phyloP scores from a whole-genome alignment of 1,284 basidiomycete genomes.

The Fomes fomentarius region DNA sequence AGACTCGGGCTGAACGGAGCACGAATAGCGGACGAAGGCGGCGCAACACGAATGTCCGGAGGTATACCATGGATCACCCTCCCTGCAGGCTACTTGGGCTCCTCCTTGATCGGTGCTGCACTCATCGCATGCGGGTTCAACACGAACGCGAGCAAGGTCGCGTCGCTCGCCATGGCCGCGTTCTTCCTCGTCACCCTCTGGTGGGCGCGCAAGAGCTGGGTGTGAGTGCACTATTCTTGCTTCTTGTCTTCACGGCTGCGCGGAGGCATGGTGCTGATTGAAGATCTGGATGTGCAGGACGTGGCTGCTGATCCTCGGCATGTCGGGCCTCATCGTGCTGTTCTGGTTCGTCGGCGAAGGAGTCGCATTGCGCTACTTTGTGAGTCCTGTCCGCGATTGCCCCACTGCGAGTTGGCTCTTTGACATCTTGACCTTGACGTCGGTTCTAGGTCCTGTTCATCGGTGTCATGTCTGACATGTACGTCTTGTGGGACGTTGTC shows the following conservation, averaged over 20 bases:
- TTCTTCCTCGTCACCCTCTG: constrained; percentile 94
- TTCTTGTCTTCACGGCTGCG: neutral
- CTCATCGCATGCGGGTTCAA: constrained; percentile 94
- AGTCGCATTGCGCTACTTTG: constrained; percentile 73
- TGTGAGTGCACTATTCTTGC: constrained; percentile 51
- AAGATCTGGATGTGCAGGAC: constrained; percentile 46
- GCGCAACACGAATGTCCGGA: constrained; percentile 91
- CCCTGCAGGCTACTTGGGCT: constrained; percentile 93
- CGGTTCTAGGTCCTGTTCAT: constrained; percentile 80
- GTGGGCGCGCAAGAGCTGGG: constrained; percentile 83
- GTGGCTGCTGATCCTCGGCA: constrained; percentile 75
- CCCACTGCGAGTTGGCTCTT: no score
- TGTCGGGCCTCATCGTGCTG: constrained; percentile 73
- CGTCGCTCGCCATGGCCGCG: constrained; percentile 78
- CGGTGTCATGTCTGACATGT: constrained; percentile 94
- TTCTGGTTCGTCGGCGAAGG: constrained; percentile 87
- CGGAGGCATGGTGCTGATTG: no score
- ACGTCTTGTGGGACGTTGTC: constrained; percentile 86
- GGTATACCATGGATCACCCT: constrained; percentile 87
- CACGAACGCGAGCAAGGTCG: constrained; percentile 91
- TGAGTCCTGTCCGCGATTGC: constrained; percentile 37
- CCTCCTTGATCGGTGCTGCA: constrained; percentile 86
- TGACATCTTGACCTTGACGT: neutral
- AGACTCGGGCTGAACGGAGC: constrained; percentile 1
- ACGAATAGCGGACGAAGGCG: constrained; percentile 83